Conservation (phyloP, 169 alveolate species). For the Plasmodium fragile region DNA sequence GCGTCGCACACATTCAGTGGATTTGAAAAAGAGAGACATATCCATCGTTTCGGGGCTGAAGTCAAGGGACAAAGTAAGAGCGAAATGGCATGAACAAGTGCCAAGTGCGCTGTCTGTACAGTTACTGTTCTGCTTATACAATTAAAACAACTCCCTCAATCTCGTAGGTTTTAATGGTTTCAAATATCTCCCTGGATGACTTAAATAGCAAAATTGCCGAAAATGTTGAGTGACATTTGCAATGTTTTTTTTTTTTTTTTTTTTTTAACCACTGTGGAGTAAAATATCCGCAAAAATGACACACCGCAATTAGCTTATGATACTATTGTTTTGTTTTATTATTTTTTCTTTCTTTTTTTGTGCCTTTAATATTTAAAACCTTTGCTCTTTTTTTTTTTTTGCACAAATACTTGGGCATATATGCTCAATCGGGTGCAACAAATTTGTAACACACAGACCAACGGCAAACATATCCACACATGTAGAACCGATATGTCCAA, state of each 20-base stretch:
- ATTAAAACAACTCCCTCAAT: background rate
- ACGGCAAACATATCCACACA: background rate
- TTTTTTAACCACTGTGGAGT: conserved; percentile 1
- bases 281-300: background rate
- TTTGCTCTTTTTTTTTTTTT: background rate
- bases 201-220: conserved; percentile 57
- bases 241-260: background rate
- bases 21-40: conserved; percentile 87
- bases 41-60: conserved; percentile 89
- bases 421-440: background rate
- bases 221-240: conserved; percentile 48
- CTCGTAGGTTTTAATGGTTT: conserved; percentile 68
- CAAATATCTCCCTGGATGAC: conserved; percentile 72
- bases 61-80: conserved; percentile 87
- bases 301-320: background rate
- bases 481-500: background rate
- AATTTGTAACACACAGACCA: background rate
- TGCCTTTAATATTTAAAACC: background rate
- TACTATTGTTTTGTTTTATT: background rate
- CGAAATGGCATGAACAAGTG: background rate
- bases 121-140: background rate
- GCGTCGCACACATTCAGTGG: conserved; percentile 56
- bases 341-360: conserved; percentile 20
- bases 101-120: background rate
- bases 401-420: background rate